Conservation (phyloP, 2,329 filamentous ascomycete species). For the Paracoccidioides lutzii region DNA sequence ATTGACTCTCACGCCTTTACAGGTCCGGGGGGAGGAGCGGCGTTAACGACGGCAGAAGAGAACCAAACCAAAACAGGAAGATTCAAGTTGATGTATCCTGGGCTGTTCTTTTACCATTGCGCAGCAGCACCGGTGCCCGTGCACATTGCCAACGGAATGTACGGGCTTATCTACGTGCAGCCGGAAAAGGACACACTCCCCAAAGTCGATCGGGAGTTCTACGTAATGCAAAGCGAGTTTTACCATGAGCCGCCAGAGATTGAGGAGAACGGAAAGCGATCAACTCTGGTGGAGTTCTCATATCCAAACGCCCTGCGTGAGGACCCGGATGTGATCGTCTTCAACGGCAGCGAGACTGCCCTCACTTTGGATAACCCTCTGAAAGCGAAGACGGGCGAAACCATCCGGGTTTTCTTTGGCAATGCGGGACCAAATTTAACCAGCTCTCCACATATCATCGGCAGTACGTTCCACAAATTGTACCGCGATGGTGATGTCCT, state of each 20-base stretch:
- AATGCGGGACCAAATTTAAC: slow-evolving; percentile 25
- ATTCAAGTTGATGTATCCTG: slow-evolving; percentile 21
- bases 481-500: slow-evolving; percentile 23
- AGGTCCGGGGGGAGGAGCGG: slow-evolving; percentile 23
- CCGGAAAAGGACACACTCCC: slow-evolving; percentile 20
- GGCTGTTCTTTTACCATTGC: slow-evolving; percentile 25
- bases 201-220: slow-evolving; percentile 23
- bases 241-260: slow-evolving; percentile 26
- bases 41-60: slow-evolving; percentile 22
- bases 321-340: slow-evolving; percentile 20
- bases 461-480: slow-evolving; percentile 18
- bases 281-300: slow-evolving; percentile 22
- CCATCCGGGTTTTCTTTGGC: slow-evolving; percentile 25
- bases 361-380: slow-evolving; percentile 21
- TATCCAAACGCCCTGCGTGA: slow-evolving; percentile 24
- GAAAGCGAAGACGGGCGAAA: slow-evolving; percentile 19
- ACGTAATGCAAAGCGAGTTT: slow-evolving; percentile 28
- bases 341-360: slow-evolving; percentile 23
- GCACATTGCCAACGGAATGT: slow-evolving; percentile 28
- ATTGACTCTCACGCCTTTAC: slow-evolving; percentile 26
- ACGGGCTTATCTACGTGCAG: slow-evolving; percentile 26
- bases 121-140: slow-evolving; percentile 25
- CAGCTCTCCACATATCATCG: slow-evolving; percentile 24
- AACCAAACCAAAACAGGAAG: slow-evolving; percentile 21
- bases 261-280: slow-evolving; percentile 19